These are phyloP conservation scores for Anisodus tanguticus DNA, from an alignment of 257 asterid genomes.

Conservation along the genomic window DNA sequence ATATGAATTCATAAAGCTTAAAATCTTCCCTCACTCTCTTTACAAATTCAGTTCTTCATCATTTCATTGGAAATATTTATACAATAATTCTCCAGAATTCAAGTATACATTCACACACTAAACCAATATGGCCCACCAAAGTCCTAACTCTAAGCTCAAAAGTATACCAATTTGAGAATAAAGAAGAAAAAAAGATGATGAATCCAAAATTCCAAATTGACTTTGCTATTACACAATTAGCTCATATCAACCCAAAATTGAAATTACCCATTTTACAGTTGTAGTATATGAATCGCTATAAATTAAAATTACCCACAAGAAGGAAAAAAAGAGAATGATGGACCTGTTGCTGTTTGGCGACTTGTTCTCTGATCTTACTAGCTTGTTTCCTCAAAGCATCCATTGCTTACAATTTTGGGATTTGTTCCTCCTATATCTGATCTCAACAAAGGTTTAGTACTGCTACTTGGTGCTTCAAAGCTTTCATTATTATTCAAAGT, in stretches of 20 bases:
- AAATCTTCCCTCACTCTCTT: background rate
- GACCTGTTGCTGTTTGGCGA: constrained; percentile 98
- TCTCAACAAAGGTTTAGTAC: background rate
- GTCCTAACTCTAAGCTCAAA: background rate
- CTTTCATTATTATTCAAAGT: background rate
- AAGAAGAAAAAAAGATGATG: background rate
- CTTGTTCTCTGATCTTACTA: constrained; percentile 84
- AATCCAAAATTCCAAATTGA: background rate
- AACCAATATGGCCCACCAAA: background rate
- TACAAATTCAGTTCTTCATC: background rate
- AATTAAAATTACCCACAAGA: background rate
- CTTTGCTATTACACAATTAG: background rate
- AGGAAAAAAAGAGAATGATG: background rate
- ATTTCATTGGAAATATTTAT: background rate
- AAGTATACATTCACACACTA: constrained; percentile 11
- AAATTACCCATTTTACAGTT: background rate
- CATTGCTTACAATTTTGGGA: constrained; percentile 41
- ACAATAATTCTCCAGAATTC: background rate
- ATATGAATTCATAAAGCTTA: background rate
- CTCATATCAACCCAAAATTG: background rate
- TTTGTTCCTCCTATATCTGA: background rate
- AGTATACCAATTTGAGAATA: background rate
- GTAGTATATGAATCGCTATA: background rate
- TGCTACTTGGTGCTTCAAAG: background rate
- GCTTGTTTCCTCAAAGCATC: constrained; percentile 97